phyloP scores from a whole-genome alignment of 192 early-diverging fungal species.

The Gonapodya sp. region DNA sequence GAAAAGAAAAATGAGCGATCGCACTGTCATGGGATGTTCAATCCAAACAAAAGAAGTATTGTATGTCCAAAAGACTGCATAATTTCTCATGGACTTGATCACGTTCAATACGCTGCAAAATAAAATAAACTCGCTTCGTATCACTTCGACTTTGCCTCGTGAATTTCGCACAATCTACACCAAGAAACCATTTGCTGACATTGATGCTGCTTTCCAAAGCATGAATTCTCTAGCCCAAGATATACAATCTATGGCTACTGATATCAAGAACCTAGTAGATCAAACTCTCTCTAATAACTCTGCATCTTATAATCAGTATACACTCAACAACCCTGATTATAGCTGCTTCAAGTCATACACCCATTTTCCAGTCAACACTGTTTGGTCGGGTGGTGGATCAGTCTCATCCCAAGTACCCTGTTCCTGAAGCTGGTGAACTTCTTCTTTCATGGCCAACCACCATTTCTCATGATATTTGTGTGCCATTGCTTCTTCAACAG shows the following conservation, averaged over 20 bases:
- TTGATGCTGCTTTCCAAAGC: not conserved
- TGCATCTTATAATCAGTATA: not conserved
- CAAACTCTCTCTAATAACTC: not conserved
- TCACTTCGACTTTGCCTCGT: not conserved
- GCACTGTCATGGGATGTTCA: no score
- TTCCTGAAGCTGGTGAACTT: not conserved
- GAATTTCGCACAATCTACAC: not conserved
- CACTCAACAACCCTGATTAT: not conserved
- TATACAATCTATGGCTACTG: not conserved
- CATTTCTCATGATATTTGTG: not conserved
- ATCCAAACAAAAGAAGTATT: no score
- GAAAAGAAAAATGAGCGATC: no score
- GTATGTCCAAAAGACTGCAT: not conserved
- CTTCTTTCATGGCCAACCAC: not conserved
- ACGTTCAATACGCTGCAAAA: not conserved
- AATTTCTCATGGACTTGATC: not conserved
- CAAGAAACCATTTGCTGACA: not conserved
- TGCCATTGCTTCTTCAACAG: not conserved
- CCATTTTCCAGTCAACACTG: not conserved
- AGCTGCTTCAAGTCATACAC: not conserved
- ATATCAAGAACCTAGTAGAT: not conserved
- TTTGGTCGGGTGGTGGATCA: not conserved
- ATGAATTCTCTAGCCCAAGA: not conserved
- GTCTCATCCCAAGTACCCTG: not conserved
- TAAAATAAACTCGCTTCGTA: not conserved